phyloP scores from a whole-genome alignment of 1,284 basidiomycete species.

The Cryptococcus sp. region DNA sequence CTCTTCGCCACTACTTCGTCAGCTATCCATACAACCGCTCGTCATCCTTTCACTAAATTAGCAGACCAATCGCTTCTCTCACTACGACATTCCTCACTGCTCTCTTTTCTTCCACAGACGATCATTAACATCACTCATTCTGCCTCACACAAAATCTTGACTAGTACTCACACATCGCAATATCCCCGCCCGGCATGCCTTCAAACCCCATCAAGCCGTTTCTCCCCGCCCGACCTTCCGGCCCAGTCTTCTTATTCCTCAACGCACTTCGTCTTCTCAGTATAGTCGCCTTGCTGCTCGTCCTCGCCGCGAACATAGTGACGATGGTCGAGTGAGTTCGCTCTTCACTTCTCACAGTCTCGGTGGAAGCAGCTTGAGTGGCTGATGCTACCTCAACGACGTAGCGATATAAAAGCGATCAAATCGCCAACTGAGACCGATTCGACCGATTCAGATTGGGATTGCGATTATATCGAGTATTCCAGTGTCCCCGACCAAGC shows the following conservation, averaged over 20 bases:
- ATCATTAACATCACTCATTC: too few species aligned
- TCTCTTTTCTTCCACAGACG: too few species aligned
- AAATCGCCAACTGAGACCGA: slow-evolving; percentile 22
- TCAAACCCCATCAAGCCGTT: slow-evolving; percentile 31
- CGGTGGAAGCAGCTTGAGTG: not conserved
- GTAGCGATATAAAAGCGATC: slow-evolving; percentile 67
- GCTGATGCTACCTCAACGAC: not conserved
- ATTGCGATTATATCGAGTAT: slow-evolving; percentile 74
- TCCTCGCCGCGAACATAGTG: slow-evolving; percentile 74
- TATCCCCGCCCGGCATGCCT: too few species aligned
- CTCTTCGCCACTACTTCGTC: too few species aligned
- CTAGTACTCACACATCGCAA: too few species aligned
- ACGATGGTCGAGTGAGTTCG: slow-evolving; percentile 65
- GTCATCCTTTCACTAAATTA: too few species aligned
- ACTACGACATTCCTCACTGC: too few species aligned
- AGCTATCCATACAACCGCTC: too few species aligned
- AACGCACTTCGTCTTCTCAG: slow-evolving; percentile 75
- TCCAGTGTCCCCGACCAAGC: slow-evolving; percentile 76
- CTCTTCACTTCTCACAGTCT: not conserved
- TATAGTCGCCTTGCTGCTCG: slow-evolving; percentile 67
- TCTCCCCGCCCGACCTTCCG: slow-evolving; percentile 36
- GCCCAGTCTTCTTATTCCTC: slow-evolving; percentile 67
- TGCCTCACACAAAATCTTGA: too few species aligned
- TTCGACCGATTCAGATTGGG: slow-evolving; percentile 28
- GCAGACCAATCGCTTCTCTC: too few species aligned